These are phyloP conservation scores for Cladobotryum mycophilum DNA, from an alignment of 2,329 filamentous ascomycete species.

Conservation along the genomic window DNA sequence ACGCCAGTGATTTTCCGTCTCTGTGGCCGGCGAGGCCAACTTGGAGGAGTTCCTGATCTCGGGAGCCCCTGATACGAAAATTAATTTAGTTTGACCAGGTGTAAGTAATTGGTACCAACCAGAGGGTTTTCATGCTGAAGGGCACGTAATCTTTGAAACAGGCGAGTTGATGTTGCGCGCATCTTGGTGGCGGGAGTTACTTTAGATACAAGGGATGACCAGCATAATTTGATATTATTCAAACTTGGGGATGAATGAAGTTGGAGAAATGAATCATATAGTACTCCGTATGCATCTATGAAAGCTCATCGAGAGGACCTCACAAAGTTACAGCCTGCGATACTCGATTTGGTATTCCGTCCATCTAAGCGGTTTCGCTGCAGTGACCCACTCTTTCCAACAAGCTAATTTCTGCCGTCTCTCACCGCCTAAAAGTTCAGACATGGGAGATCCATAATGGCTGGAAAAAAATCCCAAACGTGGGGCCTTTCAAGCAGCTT, in stretches of 20 bases:
- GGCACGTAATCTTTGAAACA: conserved; percentile 28
- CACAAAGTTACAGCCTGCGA: too few relatives aligned
- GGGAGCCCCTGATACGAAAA: conserved; percentile 64
- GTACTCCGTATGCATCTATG: too few relatives aligned
- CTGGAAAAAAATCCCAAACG: conserved; percentile 27
- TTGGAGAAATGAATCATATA: too few relatives aligned
- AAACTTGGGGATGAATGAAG: too few relatives aligned
- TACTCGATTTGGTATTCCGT: background rate
- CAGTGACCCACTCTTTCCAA: background rate
- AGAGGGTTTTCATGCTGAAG: conserved; percentile 77
- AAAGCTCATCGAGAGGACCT: too few relatives aligned
- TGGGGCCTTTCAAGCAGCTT: conserved; percentile 20
- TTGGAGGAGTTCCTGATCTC: conserved; percentile 55
- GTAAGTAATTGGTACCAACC: conserved; percentile 42
- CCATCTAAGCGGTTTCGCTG: background rate
- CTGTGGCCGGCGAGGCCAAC: conserved; percentile 68
- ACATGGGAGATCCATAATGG: conserved; percentile 8
- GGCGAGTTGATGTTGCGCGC: conserved; percentile 30
- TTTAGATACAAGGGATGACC: too few relatives aligned
- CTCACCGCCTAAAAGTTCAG: conserved; percentile 48
- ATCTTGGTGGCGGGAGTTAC: conserved; percentile 20
- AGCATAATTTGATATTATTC: too few relatives aligned
- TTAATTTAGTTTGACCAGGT: background rate
- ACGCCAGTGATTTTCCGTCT: conserved; percentile 78
- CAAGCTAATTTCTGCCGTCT: conserved; percentile 34